These are phyloP conservation scores for Mycena indigotica DNA, from an alignment of 768 basidiomycete genomes.

Conservation along the genomic window DNA sequence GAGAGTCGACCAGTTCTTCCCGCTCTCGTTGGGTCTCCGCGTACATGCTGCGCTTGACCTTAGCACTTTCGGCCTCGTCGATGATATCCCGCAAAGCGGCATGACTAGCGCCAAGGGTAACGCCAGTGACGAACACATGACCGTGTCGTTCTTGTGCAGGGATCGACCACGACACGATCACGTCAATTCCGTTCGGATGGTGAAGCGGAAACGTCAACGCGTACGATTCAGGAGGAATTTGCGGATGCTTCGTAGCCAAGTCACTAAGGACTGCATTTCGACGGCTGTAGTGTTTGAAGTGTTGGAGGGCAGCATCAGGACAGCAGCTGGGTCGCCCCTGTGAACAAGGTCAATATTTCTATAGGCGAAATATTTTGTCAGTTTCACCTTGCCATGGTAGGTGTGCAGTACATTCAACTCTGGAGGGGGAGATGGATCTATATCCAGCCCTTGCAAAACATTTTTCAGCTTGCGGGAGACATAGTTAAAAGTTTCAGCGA, in stretches of 20 bases:
- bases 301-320: slow-evolving; percentile 33
- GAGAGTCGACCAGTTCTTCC: slow-evolving; percentile 62
- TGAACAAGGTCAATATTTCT: slow-evolving; percentile 10
- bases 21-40: slow-evolving; percentile 85
- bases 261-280: slow-evolving; percentile 42
- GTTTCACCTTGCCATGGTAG: slow-evolving; percentile 48
- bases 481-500: slow-evolving; percentile 50
- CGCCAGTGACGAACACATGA: slow-evolving; percentile 56
- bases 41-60: slow-evolving; percentile 83
- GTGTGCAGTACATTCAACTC: slow-evolving; percentile 54
- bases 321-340: slow-evolving; percentile 17
- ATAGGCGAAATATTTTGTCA: neutral
- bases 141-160: slow-evolving; percentile 63
- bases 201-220: slow-evolving; percentile 78
- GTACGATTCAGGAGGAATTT: slow-evolving; percentile 57
- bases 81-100: slow-evolving; percentile 65
- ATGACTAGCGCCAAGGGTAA: slow-evolving; percentile 69
- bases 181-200: slow-evolving; percentile 70
- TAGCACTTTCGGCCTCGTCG: slow-evolving; percentile 58
- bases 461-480: slow-evolving; percentile 51
- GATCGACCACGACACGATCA: slow-evolving; percentile 78
- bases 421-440: slow-evolving; percentile 49
- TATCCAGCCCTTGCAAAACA: slow-evolving; percentile 51
- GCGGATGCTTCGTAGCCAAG: slow-evolving; percentile 46
- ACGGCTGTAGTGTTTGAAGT: slow-evolving; percentile 56